Conservation (phyloP, 805 yeast genomes). For the Ogataea corticis region DNA sequence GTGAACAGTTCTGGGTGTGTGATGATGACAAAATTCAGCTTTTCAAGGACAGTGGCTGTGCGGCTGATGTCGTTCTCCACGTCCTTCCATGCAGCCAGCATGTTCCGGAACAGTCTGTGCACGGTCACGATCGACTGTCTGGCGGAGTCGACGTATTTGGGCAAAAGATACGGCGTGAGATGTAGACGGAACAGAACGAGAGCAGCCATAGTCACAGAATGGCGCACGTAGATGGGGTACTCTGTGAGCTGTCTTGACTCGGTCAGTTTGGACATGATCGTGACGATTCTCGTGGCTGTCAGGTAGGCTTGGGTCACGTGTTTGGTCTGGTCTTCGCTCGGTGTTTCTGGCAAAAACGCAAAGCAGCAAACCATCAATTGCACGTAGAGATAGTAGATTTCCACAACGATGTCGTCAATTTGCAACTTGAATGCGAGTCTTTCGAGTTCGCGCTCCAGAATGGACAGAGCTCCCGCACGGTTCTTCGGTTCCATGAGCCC, state of each 20-base stretch:
- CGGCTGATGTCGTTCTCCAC: slow-evolving; percentile 88
- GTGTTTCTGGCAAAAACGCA: slow-evolving; percentile 89
- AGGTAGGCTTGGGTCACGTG: slow-evolving; percentile 81
- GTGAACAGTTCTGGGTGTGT: slow-evolving; percentile 84
- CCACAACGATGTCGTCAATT: slow-evolving; percentile 68
- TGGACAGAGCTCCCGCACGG: slow-evolving; percentile 77
- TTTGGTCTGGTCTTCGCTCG: slow-evolving; percentile 81
- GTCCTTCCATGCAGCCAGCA: slow-evolving; percentile 87
- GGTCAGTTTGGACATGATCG: slow-evolving; percentile 70
- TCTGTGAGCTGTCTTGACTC: slow-evolving; percentile 74
- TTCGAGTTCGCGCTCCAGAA: slow-evolving; percentile 76
- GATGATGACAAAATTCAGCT: slow-evolving; percentile 80
- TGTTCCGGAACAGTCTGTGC: slow-evolving; percentile 83
- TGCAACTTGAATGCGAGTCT: slow-evolving; percentile 64
- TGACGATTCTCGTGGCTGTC: slow-evolving; percentile 77
- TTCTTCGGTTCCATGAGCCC: slow-evolving; percentile 83
- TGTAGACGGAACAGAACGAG: slow-evolving; percentile 79
- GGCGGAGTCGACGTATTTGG: slow-evolving; percentile 81
- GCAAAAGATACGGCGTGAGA: slow-evolving; percentile 69
- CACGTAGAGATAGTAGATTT: slow-evolving; percentile 76
- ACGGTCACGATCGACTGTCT: slow-evolving; percentile 93
- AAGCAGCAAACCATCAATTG: slow-evolving; percentile 81
- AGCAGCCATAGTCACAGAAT: slow-evolving; percentile 80
- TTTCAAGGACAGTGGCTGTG: slow-evolving; percentile 88
- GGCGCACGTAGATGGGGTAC: slow-evolving; percentile 83